phyloP scores from a whole-genome alignment of 225 moss, liverwort and hornwort species.

The Pseudoscleropodium purum region DNA sequence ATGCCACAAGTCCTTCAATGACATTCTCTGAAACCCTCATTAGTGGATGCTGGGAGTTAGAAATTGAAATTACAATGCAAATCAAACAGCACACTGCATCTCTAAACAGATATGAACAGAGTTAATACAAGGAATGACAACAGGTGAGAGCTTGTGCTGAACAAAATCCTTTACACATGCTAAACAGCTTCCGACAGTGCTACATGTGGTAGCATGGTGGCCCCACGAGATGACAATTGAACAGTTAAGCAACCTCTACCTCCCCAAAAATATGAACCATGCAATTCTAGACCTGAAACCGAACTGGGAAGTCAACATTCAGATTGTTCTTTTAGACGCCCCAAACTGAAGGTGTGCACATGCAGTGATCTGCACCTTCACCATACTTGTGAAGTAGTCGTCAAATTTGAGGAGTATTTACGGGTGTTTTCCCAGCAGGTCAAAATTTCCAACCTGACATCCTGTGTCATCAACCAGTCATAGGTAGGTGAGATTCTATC shows the following conservation, averaged over 20 bases:
- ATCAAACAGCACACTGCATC: background rate
- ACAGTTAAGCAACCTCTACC: constrained; percentile 5
- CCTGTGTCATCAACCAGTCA: background rate
- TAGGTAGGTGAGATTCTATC: background rate
- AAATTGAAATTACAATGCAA: background rate
- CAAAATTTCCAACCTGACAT: background rate
- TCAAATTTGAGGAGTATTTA: background rate
- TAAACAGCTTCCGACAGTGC: constrained; percentile 11
- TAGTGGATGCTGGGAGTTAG: background rate
- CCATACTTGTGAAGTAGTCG: background rate
- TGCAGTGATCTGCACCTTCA: constrained; percentile 3
- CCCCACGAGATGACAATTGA: constrained; percentile 11
- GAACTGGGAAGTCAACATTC: constrained; percentile 3
- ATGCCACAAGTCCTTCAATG: background rate
- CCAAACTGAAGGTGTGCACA: constrained; percentile 1
- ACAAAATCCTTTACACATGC: constrained; percentile 30
- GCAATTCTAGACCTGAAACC: constrained; percentile 1
- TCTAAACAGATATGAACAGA: background rate
- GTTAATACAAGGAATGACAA: background rate
- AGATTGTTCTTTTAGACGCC: background rate
- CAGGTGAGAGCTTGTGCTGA: constrained; percentile 14
- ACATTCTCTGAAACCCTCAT: background rate
- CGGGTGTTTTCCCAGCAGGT: background rate
- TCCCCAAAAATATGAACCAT: background rate
- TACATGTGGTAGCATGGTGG: constrained; percentile 8